phyloP scores from a whole-genome alignment of 176 grass and related monocot genomes.

The Themeda triandra region DNA sequence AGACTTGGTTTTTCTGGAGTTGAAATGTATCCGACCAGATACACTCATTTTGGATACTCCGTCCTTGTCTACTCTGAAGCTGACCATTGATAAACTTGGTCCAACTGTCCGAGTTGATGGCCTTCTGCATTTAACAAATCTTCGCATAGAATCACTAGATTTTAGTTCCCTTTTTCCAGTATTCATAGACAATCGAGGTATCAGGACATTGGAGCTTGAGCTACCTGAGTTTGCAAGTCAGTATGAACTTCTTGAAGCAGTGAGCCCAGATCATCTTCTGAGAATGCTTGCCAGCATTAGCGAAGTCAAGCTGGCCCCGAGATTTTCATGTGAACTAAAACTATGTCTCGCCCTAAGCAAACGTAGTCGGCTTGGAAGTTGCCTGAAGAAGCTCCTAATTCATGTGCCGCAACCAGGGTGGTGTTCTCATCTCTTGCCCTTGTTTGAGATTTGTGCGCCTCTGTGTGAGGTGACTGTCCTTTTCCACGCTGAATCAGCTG shows the following conservation, averaged over 20 bases:
- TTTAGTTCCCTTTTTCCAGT: conserved; percentile 26
- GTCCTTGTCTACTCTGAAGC: conserved; percentile 46
- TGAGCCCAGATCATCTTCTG: conserved; percentile 32
- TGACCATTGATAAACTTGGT: conserved; percentile 46
- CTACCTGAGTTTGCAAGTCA: conserved; percentile 13
- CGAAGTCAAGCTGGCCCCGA: conserved; percentile 54
- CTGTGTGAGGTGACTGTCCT: conserved; percentile 54
- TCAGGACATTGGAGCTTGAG: conserved; percentile 47
- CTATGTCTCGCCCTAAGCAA: not conserved
- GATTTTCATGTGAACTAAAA: conserved; percentile 43
- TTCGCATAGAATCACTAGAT: conserved; percentile 48
- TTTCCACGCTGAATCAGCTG: conserved; percentile 32
- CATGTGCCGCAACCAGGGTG: conserved; percentile 16
- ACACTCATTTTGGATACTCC: conserved; percentile 57
- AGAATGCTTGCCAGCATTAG: conserved; percentile 34
- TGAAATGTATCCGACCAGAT: conserved; percentile 66
- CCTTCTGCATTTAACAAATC: conserved; percentile 42
- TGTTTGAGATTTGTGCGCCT: conserved; percentile 36
- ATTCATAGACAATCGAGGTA: conserved; percentile 4
- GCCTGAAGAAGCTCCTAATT: conserved; percentile 61
- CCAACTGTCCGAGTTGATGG: conserved; percentile 27
- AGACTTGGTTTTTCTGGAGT: conserved; percentile 55
- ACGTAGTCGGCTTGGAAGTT: conserved; percentile 16
- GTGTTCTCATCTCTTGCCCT: not conserved
- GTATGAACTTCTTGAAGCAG: conserved; percentile 29